These are phyloP conservation scores for Suhomyces panamericanus DNA, from an alignment of 1,139 yeast genomes.

Conservation along the genomic window DNA sequence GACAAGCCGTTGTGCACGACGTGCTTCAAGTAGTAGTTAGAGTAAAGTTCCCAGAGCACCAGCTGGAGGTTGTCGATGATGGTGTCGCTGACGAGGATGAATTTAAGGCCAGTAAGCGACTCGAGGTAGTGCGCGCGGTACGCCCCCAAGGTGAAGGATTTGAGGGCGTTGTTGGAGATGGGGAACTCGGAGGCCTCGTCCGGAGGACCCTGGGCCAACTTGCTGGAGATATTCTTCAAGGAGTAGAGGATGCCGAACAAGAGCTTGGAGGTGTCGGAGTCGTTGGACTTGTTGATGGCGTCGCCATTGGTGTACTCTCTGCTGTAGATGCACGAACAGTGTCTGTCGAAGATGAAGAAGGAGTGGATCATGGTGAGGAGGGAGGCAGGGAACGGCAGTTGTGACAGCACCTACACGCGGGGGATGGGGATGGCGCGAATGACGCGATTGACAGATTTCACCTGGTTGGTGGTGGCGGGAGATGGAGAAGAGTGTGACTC, in stretches of 20 bases:
- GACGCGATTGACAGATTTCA: neutral
- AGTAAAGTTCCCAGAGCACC: conserved; percentile 66
- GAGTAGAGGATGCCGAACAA: conserved; percentile 88
- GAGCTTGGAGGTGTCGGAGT: conserved; percentile 69
- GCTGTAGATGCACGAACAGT: conserved; percentile 75
- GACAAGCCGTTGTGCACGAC: conserved; percentile 66
- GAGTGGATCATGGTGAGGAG: conserved; percentile 53
- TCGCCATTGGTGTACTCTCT: conserved; percentile 53
- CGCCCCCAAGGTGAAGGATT: conserved; percentile 67
- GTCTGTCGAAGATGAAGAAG: conserved; percentile 86
- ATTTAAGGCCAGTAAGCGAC: conserved; percentile 74
- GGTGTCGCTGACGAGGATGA: conserved; percentile 73
- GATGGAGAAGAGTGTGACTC: neutral
- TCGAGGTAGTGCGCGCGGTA: conserved; percentile 80
- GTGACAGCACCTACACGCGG: neutral
- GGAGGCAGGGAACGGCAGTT: neutral
- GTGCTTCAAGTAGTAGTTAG: conserved; percentile 62
- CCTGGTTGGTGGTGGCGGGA: neutral
- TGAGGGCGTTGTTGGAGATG: conserved; percentile 53
- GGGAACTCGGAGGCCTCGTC: conserved; percentile 16
- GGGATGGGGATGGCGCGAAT: neutral
- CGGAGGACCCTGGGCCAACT: conserved; percentile 44
- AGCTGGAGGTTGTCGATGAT: conserved; percentile 58
- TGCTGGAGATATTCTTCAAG: conserved; percentile 68
- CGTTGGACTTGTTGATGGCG: conserved; percentile 52